phyloP scores from a whole-genome alignment of 2,329 filamentous ascomycete genomes.

The Botryotinia calthae region DNA sequence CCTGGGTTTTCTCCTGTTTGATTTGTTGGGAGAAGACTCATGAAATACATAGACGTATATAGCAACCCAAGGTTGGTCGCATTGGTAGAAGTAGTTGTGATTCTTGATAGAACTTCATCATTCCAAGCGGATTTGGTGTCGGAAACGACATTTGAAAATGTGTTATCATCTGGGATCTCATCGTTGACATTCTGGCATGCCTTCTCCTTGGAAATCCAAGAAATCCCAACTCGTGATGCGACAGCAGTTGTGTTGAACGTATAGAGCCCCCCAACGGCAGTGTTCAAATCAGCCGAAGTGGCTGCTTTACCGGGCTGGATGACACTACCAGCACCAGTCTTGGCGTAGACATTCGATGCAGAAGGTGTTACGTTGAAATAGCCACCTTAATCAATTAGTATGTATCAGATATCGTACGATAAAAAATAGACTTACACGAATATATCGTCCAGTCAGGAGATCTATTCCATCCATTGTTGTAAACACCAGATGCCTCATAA shows the following conservation, averaged over 20 bases:
- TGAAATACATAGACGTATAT: constrained; percentile 64
- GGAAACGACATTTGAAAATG: constrained; percentile 41
- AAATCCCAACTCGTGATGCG: constrained; percentile 51
- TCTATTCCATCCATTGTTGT: constrained; percentile 63
- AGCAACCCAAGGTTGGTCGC: constrained; percentile 56
- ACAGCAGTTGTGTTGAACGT: constrained; percentile 44
- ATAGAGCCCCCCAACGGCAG: constrained; percentile 38
- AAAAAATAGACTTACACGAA: constrained; percentile 51
- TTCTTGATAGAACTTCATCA: constrained; percentile 27
- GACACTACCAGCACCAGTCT: constrained; percentile 36
- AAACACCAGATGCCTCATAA: constrained; percentile 22
- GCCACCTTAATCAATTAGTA: constrained; percentile 26
- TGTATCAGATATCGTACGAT: constrained; percentile 23
- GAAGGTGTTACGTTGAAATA: constrained; percentile 31
- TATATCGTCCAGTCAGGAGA: constrained; percentile 60
- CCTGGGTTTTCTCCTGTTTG: constrained; percentile 68
- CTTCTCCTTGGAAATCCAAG: constrained; percentile 48
- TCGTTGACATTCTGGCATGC: constrained; percentile 47
- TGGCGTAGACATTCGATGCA: constrained; percentile 32
- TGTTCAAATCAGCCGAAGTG: background rate
- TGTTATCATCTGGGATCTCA: constrained; percentile 45
- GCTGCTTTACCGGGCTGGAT: background rate
- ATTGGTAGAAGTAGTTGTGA: constrained; percentile 58
- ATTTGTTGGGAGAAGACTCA: constrained; percentile 51
- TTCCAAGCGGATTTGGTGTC: constrained; percentile 20